These are phyloP conservation scores for Galeopsis tetrahit DNA, from an alignment of 257 asterid genomes.

Conservation along the genomic window DNA sequence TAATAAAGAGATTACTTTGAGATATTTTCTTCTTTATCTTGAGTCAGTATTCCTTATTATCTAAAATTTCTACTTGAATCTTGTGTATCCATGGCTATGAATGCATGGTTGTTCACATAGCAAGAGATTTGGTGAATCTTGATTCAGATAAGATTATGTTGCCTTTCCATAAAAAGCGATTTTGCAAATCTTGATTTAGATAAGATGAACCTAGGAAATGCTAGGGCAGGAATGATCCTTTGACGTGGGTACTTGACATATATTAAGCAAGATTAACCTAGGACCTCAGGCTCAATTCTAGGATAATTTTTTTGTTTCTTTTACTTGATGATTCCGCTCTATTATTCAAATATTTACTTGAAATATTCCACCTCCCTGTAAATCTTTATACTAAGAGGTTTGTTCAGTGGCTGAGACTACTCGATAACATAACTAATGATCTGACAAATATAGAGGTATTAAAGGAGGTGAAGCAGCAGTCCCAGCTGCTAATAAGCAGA, in stretches of 20 bases:
- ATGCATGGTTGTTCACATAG: background rate
- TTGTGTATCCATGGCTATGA: background rate
- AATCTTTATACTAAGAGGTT: too few species aligned
- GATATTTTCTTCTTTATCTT: background rate
- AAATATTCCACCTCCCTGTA: too few species aligned
- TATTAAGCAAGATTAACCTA: background rate
- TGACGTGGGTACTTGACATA: background rate
- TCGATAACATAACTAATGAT: too few species aligned
- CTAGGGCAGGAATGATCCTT: background rate
- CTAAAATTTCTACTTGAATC: background rate
- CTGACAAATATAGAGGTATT: too few species aligned
- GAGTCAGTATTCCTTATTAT: background rate
- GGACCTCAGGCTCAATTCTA: background rate
- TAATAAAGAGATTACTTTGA: background rate
- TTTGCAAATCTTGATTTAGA: background rate
- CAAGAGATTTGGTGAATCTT: background rate
- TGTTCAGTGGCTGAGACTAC: too few species aligned
- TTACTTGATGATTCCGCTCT: too few species aligned
- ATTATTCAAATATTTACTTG: too few species aligned
- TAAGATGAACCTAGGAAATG: background rate
- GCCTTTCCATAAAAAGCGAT: background rate
- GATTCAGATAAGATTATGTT: background rate
- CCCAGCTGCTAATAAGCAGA: conserved; percentile 45
- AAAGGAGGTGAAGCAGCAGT: too few species aligned
- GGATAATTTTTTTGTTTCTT: background rate